Percentiles rank a stretch among this genome's conserved stretches.
phyloP scores from a whole-genome alignment of 108 stramenopile genomes.

The Nitzschia inconspicua region DNA sequence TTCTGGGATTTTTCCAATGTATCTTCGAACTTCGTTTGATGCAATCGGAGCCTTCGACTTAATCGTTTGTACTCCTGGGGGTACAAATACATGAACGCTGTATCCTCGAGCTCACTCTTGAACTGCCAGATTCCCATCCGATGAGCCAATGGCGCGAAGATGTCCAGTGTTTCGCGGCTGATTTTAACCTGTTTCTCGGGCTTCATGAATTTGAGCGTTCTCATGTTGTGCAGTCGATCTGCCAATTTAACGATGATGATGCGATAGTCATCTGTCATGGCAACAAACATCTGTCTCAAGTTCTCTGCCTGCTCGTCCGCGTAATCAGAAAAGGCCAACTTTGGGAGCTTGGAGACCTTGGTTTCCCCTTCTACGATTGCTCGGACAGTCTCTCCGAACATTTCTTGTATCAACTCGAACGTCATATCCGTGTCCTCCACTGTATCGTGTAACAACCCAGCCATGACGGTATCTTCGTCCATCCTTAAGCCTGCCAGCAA shows the following conservation, averaged over 20 bases:
- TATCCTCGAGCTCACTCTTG: conserved; percentile 94
- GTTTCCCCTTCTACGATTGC: conserved; percentile 96
- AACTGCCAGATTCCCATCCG: conserved; percentile 96
- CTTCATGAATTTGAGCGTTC: conserved; percentile 90
- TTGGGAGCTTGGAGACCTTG: conserved; percentile 91
- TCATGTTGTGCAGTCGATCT: conserved; percentile 95
- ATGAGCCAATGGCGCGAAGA: conserved; percentile 95
- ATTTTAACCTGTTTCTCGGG: conserved; percentile 91
- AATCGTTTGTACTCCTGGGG: conserved; percentile 87
- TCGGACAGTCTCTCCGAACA: conserved; percentile 85
- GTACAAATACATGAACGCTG: conserved; percentile 92
- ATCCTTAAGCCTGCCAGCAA: conserved; percentile 86
- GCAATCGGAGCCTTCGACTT: conserved; percentile 57
- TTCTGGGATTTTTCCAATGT: conserved; percentile 78
- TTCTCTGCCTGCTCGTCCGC: conserved; percentile 94
- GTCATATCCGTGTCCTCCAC: conserved; percentile 95
- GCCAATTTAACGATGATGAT: conserved; percentile 95
- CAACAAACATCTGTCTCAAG: conserved; percentile 93
- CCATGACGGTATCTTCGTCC: conserved; percentile 90
- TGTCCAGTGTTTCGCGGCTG: conserved; percentile 89
- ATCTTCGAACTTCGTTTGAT: conserved; percentile 66
- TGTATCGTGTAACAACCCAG: conserved; percentile 96
- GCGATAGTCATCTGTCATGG: conserved; percentile 95
- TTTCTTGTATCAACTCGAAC: conserved; percentile 86
- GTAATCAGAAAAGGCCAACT: conserved; percentile 72